phyloP scores from a whole-genome alignment of 768 basidiomycete species.

The Rhodotorula toruloides region DNA sequence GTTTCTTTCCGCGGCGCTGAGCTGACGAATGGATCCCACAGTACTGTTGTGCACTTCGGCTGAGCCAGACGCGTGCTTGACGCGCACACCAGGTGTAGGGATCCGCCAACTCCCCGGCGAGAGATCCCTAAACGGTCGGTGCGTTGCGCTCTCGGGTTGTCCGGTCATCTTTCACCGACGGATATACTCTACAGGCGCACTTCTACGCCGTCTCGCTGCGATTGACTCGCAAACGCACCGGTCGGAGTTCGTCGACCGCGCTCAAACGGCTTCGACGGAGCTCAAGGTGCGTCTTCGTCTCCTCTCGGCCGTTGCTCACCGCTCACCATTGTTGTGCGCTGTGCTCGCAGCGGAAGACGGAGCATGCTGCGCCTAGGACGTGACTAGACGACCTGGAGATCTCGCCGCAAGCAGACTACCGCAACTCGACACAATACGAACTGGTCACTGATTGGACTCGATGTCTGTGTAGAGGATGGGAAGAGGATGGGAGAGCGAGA shows the following conservation, averaged over 20 bases:
- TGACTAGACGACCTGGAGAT: constrained; percentile 1
- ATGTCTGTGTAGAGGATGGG: no score
- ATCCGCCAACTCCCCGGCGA: no score
- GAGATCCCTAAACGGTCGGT: constrained; percentile 25
- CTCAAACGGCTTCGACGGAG: neutral
- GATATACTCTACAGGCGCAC: no score
- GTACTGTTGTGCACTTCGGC: no score
- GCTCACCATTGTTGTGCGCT: neutral
- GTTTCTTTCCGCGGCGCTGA: no score
- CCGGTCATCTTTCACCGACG: neutral
- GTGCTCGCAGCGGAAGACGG: neutral
- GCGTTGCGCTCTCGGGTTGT: neutral
- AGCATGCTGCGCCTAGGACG: neutral
- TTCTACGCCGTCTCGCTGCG: constrained; percentile 13
- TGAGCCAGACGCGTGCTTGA: no score
- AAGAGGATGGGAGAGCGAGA: no score
- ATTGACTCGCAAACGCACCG: constrained; percentile 25
- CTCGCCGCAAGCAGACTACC: neutral
- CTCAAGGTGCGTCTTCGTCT: constrained; percentile 7
- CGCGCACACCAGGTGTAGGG: no score
- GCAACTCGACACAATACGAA: no score
- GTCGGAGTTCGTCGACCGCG: constrained; percentile 14
- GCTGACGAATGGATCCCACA: no score
- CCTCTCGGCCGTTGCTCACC: neutral
- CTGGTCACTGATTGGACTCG: no score